phyloP scores from a whole-genome alignment of 164 flowering plant genomes.

The Macadamia integrifolia region DNA sequence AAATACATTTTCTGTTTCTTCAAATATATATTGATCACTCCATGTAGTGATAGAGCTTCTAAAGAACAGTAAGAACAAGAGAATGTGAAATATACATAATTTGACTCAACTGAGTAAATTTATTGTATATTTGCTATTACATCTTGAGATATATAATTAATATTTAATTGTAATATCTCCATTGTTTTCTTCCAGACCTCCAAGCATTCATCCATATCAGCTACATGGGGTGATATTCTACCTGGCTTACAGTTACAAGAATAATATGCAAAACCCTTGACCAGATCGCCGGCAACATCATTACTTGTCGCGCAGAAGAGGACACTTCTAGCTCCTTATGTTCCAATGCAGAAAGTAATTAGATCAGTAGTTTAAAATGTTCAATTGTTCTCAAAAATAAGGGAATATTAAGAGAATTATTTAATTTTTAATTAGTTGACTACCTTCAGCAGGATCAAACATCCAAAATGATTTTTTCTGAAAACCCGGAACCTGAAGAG shows the following conservation, averaged over 20 bases:
- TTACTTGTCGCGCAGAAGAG: slow-evolving; percentile 19
- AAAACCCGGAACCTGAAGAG: slow-evolving; percentile 10
- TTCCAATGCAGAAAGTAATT: not conserved
- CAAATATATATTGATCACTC: too few species aligned
- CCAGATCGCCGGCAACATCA: slow-evolving; percentile 6
- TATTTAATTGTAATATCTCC: slow-evolving; percentile 10
- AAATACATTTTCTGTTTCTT: too few species aligned
- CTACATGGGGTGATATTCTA: slow-evolving; percentile 14
- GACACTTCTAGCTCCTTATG: slow-evolving; percentile 23
- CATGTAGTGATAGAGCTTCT: too few species aligned
- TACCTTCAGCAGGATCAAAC: slow-evolving; percentile 22
- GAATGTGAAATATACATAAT: too few species aligned
- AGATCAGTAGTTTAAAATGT: not conserved
- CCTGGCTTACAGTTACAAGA: slow-evolving; percentile 24
- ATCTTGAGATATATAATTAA: slow-evolving; percentile 5
- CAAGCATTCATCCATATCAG: slow-evolving; percentile 13
- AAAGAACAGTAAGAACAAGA: too few species aligned
- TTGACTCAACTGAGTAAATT: not conserved
- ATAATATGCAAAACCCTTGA: slow-evolving; percentile 23
- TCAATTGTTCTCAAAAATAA: not conserved
- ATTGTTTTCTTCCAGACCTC: slow-evolving; percentile 22
- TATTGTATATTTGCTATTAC: not conserved
- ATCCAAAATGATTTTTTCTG: slow-evolving; percentile 9
- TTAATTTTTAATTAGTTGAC: not conserved
- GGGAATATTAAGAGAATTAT: not conserved